phyloP scores from a whole-genome alignment of 176 grass and related monocot species.

The Zea luxurians region DNA sequence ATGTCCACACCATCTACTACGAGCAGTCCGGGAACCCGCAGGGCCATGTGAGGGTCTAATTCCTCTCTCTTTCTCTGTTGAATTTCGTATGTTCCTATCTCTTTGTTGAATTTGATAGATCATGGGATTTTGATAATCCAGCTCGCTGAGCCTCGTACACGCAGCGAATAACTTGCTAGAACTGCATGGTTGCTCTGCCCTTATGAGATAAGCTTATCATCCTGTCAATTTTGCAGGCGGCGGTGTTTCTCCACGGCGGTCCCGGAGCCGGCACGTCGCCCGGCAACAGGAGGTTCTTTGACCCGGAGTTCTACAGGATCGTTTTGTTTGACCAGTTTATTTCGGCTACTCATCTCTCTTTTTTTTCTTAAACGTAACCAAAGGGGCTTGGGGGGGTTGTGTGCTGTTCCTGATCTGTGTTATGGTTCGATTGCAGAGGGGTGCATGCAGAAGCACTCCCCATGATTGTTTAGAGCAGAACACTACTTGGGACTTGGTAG shows the following conservation, averaged over 20 bases:
- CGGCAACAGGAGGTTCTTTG: slow-evolving; percentile 70
- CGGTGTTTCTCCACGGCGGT: slow-evolving; percentile 85
- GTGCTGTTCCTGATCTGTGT: not conserved
- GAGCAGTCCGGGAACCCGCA: slow-evolving; percentile 88
- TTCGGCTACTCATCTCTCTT: not conserved
- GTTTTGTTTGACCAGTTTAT: slow-evolving; percentile 83
- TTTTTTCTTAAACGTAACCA: not conserved
- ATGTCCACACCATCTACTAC: slow-evolving; percentile 82
- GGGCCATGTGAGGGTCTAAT: slow-evolving; percentile 61
- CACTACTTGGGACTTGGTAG: not conserved
- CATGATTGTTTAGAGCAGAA: slow-evolving; percentile 89
- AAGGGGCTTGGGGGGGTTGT: not conserved
- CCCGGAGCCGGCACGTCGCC: slow-evolving; percentile 78
- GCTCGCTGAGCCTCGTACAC: not conserved
- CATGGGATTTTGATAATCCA: not conserved
- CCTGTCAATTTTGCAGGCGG: slow-evolving; percentile 50
- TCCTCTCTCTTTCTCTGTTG: not conserved
- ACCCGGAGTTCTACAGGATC: slow-evolving; percentile 79
- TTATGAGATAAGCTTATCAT: not conserved
- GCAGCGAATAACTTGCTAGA: not conserved
- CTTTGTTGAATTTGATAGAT: not conserved
- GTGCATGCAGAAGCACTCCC: slow-evolving; percentile 77
- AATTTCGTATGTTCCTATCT: no score
- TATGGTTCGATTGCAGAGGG: slow-evolving; percentile 53
- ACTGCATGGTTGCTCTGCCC: not conserved